Evolutionary conservation across 768 basidiomycete genomes (phyloP), one percentile per base, ranked within the genome.

Genomic region (Termitomyces sp.): DNA sequence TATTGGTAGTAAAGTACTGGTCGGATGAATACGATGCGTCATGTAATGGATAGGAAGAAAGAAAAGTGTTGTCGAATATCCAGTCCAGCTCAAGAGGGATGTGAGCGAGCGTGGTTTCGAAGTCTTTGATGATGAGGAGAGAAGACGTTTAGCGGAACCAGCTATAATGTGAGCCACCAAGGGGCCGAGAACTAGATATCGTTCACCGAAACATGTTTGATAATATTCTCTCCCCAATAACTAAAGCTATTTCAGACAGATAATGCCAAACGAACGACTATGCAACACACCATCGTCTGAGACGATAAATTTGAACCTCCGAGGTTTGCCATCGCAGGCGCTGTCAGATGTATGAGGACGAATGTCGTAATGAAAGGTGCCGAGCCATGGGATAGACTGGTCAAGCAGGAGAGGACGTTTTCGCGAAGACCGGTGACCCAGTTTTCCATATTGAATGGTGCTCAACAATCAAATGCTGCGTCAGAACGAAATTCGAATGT

Each of bases 211-310:
- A 0, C 74, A 59, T 0, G 88, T 89, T 69, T 94, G 91, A 71
- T 96, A 95, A 73, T 92, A 93, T 73, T 93, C 92, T 57, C 92
- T 77, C 10, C 92, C 91, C 12, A 96, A 77, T 48, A 95, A 77
- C 91, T 94, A 66, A 9, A 17, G 20, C 9, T n/a, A 36, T 36
- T 10, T 56, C 5, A 50, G 12, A 43, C 4, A 54, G 38, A 42
- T 38, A 52, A 11, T 57, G 0, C 29, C 34, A 15, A 15, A n/a
- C 7, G 17, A 14, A 25, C 48, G 6, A 51, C 50, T 3, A 4
- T 50, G 15, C 47, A 17, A 73, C 85, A 60, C 61, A 91, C 93
- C 90, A 94, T 87, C 50, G 85, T 82, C 68, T 84, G 84, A 4
- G 91, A 92, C 8, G 92, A 81, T 15, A 86, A 69, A 10, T 75